phyloP scores from a whole-genome alignment of 257 asterid genomes.

The Solanum rostratum region DNA sequence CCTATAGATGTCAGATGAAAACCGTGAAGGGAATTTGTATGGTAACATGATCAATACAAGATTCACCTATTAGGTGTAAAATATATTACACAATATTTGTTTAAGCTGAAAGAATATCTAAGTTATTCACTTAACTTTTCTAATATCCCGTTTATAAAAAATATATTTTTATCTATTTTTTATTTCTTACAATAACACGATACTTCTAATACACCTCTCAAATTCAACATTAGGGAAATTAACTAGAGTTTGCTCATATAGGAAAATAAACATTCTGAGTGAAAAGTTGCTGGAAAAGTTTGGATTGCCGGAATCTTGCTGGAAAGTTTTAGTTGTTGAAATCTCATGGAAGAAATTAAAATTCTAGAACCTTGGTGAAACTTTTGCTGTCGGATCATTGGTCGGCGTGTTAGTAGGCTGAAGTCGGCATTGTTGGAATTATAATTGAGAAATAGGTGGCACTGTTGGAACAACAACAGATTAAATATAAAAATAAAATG shows the following conservation, averaged over 20 bases:
- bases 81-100: neutral
- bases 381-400: neutral
- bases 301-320: neutral
- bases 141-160: neutral
- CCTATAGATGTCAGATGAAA: neutral
- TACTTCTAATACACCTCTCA: neutral
- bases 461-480: neutral
- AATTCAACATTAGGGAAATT: neutral
- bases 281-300: neutral
- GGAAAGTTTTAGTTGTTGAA: neutral
- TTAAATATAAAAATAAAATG: neutral
- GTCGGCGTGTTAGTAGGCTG: neutral
- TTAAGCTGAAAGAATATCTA: neutral
- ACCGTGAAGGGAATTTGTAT: neutral
- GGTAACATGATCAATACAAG: neutral
- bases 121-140: neutral
- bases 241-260: neutral
- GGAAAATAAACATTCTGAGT: neutral
- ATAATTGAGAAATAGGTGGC: neutral
- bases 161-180: neutral
- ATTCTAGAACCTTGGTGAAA: neutral
- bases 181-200: neutral
- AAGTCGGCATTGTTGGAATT: neutral
- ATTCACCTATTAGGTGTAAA: neutral
- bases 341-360: neutral